Conservation (phyloP, 441 rosid genomes). For the Croton laevigatus region DNA sequence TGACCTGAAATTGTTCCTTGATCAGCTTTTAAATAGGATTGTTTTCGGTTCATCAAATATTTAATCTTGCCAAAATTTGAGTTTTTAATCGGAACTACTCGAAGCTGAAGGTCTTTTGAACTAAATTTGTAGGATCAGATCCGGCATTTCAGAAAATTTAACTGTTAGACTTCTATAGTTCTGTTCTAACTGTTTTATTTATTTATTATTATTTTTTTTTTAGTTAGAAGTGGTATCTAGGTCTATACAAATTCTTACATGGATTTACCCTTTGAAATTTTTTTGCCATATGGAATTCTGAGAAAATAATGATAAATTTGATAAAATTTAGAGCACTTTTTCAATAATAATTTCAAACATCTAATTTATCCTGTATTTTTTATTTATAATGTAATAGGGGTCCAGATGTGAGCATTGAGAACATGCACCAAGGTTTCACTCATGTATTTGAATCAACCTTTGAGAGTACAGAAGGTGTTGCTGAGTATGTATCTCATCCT, state of each 20-base stretch:
- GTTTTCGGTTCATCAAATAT: not conserved
- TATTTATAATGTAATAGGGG: constrained; percentile 39
- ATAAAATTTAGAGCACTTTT: not conserved
- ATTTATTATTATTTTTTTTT: too few relatives aligned
- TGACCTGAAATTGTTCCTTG: not conserved
- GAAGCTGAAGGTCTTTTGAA: too few relatives aligned
- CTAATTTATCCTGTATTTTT: not conserved
- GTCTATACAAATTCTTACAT: not conserved
- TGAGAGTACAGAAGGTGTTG: constrained; percentile 51
- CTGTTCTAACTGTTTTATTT: too few relatives aligned
- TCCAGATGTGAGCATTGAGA: constrained; percentile 58
- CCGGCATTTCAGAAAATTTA: too few relatives aligned
- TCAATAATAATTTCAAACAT: not conserved
- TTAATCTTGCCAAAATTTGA: not conserved
- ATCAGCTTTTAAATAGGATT: not conserved
- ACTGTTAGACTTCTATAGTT: too few relatives aligned
- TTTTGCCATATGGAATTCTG: not conserved
- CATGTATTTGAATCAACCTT: constrained; percentile 56
- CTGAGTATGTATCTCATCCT: constrained; percentile 54
- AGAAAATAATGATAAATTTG: not conserved
- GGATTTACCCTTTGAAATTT: not conserved
- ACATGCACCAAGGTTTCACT: constrained; percentile 63
- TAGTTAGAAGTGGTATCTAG: too few relatives aligned
- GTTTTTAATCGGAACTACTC: too few relatives aligned
- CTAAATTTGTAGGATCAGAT: too few relatives aligned